These are phyloP conservation scores for Acidiella bohemica DNA, from an alignment of 495 filamentous ascomycete species.

Conservation along the genomic window DNA sequence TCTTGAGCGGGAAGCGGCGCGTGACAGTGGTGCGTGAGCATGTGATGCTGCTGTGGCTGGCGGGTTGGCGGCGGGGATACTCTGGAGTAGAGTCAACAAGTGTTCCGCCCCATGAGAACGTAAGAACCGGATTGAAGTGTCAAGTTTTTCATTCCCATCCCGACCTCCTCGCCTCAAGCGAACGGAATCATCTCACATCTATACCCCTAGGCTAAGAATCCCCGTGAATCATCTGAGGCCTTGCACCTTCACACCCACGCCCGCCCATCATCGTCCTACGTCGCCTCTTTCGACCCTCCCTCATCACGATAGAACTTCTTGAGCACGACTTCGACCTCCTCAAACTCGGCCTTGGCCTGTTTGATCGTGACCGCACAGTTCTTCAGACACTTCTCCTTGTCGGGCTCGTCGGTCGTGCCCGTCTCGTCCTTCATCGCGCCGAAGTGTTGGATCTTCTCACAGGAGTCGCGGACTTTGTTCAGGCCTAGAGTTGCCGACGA, in stretches of 20 bases:
- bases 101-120: too few species aligned
- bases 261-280: background rate
- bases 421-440: slow-evolving; percentile 67
- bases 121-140: too few species aligned
- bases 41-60: too few species aligned
- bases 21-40: too few species aligned
- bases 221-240: too few species aligned
- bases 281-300: slow-evolving; percentile 26
- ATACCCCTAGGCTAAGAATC: too few species aligned
- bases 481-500: slow-evolving; percentile 95
- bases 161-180: too few species aligned
- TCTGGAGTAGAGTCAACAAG: too few species aligned
- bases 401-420: slow-evolving; percentile 47
- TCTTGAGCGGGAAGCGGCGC: too few species aligned
- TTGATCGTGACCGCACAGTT: slow-evolving; percentile 56
- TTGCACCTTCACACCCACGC: background rate
- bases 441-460: slow-evolving; percentile 92
- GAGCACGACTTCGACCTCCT: slow-evolving; percentile 57
- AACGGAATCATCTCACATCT: too few species aligned
- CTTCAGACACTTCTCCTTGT: slow-evolving; percentile 50
- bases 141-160: too few species aligned
- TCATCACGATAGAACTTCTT: slow-evolving; percentile 54
- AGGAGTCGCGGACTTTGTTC: slow-evolving; percentile 79
- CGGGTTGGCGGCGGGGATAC: too few species aligned
- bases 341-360: slow-evolving; percentile 61